Evolutionary conservation across 2,329 filamentous ascomycete species (phyloP).

Genomic region (Cordyceps tenuipes): DNA sequence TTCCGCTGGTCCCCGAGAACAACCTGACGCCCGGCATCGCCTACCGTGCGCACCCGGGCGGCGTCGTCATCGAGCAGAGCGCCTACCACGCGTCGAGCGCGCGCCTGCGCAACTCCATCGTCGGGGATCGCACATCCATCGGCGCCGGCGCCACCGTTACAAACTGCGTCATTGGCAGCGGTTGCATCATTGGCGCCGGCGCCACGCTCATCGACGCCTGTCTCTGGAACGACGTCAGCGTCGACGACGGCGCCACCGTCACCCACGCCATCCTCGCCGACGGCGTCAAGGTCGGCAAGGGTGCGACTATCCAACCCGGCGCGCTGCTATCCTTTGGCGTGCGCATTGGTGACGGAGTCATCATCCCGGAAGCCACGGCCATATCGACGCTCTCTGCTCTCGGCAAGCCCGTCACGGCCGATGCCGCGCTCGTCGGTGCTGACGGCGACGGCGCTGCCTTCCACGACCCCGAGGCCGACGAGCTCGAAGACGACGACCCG

Average conservation of each 20-base stretch:
- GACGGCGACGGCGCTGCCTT: constrained; percentile 43
- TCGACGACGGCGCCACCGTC: constrained; percentile 68
- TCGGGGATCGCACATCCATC: constrained; percentile 69
- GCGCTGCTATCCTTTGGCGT: constrained; percentile 75
- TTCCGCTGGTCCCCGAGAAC: constrained; percentile 80
- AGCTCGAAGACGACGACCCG: constrained; percentile 42
- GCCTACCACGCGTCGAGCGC: constrained; percentile 68
- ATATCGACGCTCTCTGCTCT: constrained; percentile 29
- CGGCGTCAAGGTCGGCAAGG: constrained; percentile 61
- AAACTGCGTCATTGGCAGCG: constrained; percentile 73
- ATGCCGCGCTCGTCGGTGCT: constrained; percentile 39
- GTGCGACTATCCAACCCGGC: constrained; percentile 60
- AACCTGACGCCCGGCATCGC: constrained; percentile 73
- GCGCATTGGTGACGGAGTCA: constrained; percentile 54
- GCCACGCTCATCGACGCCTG: constrained; percentile 72
- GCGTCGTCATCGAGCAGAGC: constrained; percentile 69
- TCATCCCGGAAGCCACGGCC: constrained; percentile 28
- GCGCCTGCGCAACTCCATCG: constrained; percentile 59
- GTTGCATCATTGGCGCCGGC: constrained; percentile 80
- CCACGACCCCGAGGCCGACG: constrained; percentile 38
- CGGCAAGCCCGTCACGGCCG: constrained; percentile 30
- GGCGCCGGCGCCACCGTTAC: constrained; percentile 62
- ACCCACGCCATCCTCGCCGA: constrained; percentile 69
- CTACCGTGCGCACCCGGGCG: constrained; percentile 62
- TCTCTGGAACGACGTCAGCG: constrained; percentile 75